These are phyloP conservation scores for Pyracantha coccinea DNA, from an alignment of 331 rosid species.

Conservation along the genomic window DNA sequence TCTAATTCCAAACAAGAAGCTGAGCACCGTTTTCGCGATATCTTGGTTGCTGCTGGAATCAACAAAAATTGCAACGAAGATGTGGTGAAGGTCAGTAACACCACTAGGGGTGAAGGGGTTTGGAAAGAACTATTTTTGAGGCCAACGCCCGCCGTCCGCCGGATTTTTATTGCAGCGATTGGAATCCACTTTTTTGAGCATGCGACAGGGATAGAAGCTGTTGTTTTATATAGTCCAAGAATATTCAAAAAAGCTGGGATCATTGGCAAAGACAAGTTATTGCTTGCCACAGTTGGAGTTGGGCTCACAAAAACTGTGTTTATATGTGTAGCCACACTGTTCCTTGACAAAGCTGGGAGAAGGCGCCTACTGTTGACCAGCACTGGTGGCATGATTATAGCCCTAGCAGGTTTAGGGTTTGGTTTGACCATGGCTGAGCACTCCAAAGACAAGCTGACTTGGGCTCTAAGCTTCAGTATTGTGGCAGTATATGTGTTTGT, in stretches of 20 bases:
- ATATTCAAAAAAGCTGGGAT: slow-evolving; percentile 77
- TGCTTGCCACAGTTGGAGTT: slow-evolving; percentile 57
- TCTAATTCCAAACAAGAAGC: slow-evolving; percentile 53
- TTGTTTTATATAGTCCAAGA: slow-evolving; percentile 69
- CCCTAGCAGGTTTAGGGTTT: slow-evolving; percentile 34
- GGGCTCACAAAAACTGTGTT: slow-evolving; percentile 47
- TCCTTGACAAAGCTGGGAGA: slow-evolving; percentile 61
- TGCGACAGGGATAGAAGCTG: slow-evolving; percentile 76
- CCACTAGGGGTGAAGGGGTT: slow-evolving; percentile 25
- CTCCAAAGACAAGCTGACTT: slow-evolving; percentile 16
- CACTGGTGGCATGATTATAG: slow-evolving; percentile 40
- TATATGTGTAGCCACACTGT: slow-evolving; percentile 35
- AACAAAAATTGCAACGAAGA: slow-evolving; percentile 31
- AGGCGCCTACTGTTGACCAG: slow-evolving; percentile 40
- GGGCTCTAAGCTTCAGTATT: slow-evolving; percentile 58
- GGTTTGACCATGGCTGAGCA: slow-evolving; percentile 43
- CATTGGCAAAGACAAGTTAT: slow-evolving; percentile 40
- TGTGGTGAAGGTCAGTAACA: not conserved
- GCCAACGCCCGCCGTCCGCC: slow-evolving; percentile 51
- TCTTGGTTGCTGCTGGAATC: slow-evolving; percentile 46
- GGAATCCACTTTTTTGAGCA: slow-evolving; percentile 88
- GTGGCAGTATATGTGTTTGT: slow-evolving; percentile 34
- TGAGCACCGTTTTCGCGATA: slow-evolving; percentile 37
- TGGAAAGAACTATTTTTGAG: slow-evolving; percentile 57
- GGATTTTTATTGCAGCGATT: slow-evolving; percentile 53